Evolutionary conservation across 1,139 yeast genomes (phyloP), one percentile per base, ranked within the genome.

Genomic region (Pichia cactophila): DNA sequence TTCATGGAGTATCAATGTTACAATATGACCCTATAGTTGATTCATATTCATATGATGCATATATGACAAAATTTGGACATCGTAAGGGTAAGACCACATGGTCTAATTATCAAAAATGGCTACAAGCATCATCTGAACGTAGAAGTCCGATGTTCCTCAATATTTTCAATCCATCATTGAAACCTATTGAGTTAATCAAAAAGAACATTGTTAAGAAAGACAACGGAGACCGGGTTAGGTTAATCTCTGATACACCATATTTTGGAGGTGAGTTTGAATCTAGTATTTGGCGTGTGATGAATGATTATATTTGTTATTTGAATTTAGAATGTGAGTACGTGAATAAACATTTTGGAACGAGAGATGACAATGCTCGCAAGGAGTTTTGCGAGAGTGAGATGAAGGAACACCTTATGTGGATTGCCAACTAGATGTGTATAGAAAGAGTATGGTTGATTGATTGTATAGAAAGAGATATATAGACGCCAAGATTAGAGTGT

Each of bases 11-110:
- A 29, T 72, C 73, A 11, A 75, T 77, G 80, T 72, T 79, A 2
- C 80, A 77, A 56, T 73, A 64, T 56, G 80, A 77, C 57, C 81
- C 81, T 1, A 66, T 68, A 1, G 70, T 69, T 49, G 81, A 77
- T 59, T 69, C 61, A 53, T 60, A 62, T 31, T 51, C 76, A 70
- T 42, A 73, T 67, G 61, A 69, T 61, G 55, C 61, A 20, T 62
- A 55, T 42, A 39, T 41, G 10, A 58, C 56, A 14, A 59, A 60
- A 42, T 58, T 54, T 46, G 23, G 42, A 3, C 56, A 50, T 7
- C 41, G 55, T 11, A 54, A 56, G 1, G 53, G 54, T 20, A 47
- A 46, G 23, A 12, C 61, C 7, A 54, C 54, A 2, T 49, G 53
- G 45, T 37, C 17, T 2, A 57, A 57, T 29, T 57, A 58, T 11